These are phyloP conservation scores for Hypoxylon sp. DNA, from an alignment of 2,329 filamentous ascomycete genomes.

Conservation along the genomic window DNA sequence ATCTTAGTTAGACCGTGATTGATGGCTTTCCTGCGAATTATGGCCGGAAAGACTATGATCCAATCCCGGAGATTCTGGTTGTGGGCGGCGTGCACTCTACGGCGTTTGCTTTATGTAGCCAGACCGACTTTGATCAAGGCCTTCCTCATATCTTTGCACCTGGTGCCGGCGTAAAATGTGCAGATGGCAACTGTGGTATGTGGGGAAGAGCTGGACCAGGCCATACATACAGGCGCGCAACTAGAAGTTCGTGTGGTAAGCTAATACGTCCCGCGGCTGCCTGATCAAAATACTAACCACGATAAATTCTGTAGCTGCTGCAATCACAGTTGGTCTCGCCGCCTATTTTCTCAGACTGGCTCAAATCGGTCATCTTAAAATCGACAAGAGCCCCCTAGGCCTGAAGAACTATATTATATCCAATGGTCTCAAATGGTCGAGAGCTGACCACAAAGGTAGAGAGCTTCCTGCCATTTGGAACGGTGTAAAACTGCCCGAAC, in stretches of 20 bases:
- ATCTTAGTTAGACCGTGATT: background rate
- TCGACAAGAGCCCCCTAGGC: conserved; percentile 4
- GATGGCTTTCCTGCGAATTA: conserved; percentile 20
- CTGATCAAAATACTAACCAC: background rate
- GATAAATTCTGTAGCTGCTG: conserved; percentile 8
- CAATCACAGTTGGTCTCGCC: conserved; percentile 13
- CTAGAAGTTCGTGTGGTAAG: conserved; percentile 18
- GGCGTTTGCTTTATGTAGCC: background rate
- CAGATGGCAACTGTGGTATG: background rate
- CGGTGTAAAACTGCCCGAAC: background rate
- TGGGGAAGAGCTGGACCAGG: background rate
- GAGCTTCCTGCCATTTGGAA: conserved; percentile 14
- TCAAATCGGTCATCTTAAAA: background rate
- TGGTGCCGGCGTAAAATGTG: background rate
- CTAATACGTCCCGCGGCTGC: background rate
- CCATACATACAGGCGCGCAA: background rate
- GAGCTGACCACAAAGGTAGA: background rate
- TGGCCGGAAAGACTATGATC: conserved; percentile 1
- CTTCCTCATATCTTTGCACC: conserved; percentile 24
- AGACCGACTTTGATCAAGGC: conserved; percentile 6
- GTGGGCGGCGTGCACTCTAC: conserved; percentile 7
- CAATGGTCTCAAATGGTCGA: conserved; percentile 8
- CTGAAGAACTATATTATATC: conserved; percentile 16
- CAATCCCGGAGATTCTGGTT: conserved; percentile 17
- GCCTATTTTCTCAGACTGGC: conserved; percentile 7